Base-by-base conservation (phyloP, 345 rosid species). In the Syzygium aromaticum region DNA sequence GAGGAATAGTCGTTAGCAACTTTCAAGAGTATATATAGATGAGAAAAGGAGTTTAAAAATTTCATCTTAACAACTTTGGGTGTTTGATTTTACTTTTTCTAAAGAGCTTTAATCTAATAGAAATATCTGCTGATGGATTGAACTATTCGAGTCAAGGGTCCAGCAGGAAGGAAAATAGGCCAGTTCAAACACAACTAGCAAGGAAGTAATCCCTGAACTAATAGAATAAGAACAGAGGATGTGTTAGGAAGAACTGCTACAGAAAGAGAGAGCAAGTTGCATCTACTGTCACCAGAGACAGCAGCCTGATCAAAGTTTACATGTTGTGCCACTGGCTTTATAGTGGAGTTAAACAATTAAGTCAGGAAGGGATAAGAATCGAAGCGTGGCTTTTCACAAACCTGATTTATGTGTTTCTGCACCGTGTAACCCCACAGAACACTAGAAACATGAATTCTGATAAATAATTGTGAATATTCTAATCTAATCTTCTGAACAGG, bases 401-500 rank as follows among this genome's bases (percentile, higher is more conserved):
- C 27, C 49, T 73, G 82, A 38, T 21, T 38, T 33, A 19, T 67
- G 49, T 38, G 82, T 73, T 73, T 33, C 46, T 73, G 43, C 43
- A 22, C 21, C 25, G 19, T 73, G 80, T 33, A 17, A 19, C 11
- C 80, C 46, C 2, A 1, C 13, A 33, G 80, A 73, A 73, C 4
- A 21, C 80, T 4, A 73, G 49, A 73, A 73, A 38, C 49, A 38
- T 73, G 49, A 73, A 38, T 38, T 73, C 7, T 38, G 80, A 73
- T 49, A 19, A 40, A 38, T 33, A 73, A 7, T 38, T 38, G 49
- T 19, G 49, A 19, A 73, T 73, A 73, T 38, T 38, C 82, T 73
- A 46, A 73, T 38, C 82, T 38, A 87, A 54, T 51, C 51, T 27
- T 54, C 28, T 52, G 15, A 84, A 64, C 90, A 92, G 91, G 91